Evolutionary conservation across 1,284 basidiomycete genomes (phyloP), one percentile per base, ranked within the genome.

Genomic region (Pisolithus thermaeus): DNA sequence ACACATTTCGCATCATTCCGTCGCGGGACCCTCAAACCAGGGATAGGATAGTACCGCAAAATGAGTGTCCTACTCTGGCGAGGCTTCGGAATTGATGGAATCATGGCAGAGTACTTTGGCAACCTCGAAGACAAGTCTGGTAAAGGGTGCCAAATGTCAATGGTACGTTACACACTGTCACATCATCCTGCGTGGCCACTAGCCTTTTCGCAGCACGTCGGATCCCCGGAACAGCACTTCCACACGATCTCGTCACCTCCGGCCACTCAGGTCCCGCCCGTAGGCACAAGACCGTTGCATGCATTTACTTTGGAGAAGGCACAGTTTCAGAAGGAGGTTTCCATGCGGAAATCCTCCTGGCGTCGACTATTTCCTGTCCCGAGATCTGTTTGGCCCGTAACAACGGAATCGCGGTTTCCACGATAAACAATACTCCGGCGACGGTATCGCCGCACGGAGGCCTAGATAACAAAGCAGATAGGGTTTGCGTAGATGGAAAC

Each of bases 351-450:
- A 74, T 90, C 63, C 76, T 89, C 49, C 74, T 90, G 50, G 85
- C 86, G 23, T 90, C 88, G 3, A 89, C 87, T 0, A 73, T 89
- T 40, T 81, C 86, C 0, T 78, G 81, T 4, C 88, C 89, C 4
- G 81, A 84, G 25, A 67, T 90, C 18, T 90, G 81, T 67, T 78
- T 91, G 54, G 85, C 78, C n/a, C 80, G 88, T 28, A 93, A 91
- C 64, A 91, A 91, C 62, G 92, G 93, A 0, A 97, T 97, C 62
- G 94, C 94, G 25, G 97, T 97, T 65, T 96, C 92, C 37, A 97
- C 94, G 0, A 84, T 0, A 92, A 97, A 68, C 94, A 97, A 66
- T 97, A 84, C 68, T 79, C 87, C 52, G 93, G 93, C 2, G 93
- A 96, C 67, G 92, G 93, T n/a, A 93, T 96, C 59, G 92, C 92